Conservation (phyloP, 805 yeast species). For the Isabelozyma rhagii region DNA sequence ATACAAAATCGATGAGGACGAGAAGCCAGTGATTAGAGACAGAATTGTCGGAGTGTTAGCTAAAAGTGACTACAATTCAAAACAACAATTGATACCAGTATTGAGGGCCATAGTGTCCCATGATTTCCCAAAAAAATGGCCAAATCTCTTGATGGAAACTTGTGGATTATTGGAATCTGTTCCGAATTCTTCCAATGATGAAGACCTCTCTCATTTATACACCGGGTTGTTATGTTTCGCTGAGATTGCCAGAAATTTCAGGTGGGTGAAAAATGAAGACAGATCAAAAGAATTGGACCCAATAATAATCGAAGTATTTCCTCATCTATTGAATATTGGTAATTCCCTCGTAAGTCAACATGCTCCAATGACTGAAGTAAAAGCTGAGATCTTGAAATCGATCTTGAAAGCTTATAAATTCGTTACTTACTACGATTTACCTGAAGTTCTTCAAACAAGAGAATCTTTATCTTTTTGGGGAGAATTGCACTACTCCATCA, state of each 20-base stretch:
- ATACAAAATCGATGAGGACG: conserved; percentile 55
- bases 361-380: conserved; percentile 25
- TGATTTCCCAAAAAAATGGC: conserved; percentile 38
- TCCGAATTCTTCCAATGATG: conserved; percentile 12
- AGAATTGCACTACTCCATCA: conserved; percentile 66
- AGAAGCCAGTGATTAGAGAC: conserved; percentile 69
- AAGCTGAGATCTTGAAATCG: conserved; percentile 72
- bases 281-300: conserved; percentile 30
- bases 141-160: conserved; percentile 26
- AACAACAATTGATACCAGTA: conserved; percentile 38
- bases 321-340: conserved; percentile 64
- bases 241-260: conserved; percentile 66
- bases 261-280: conserved; percentile 64
- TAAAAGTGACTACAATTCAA: conserved; percentile 24
- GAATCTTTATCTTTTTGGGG: conserved; percentile 64
- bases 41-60: conserved; percentile 65
- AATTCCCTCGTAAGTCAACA: conserved; percentile 38
- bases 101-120: conserved; percentile 28
- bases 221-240: conserved; percentile 70
- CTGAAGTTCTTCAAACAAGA: conserved; percentile 54
- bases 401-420: conserved; percentile 76
- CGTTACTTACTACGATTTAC: conserved; percentile 69
- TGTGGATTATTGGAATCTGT: conserved; percentile 29
- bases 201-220: conserved; percentile 34
- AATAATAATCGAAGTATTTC: conserved; percentile 58